Percentiles rank a stretch among this genome's conserved stretches.
Evolutionary conservation across 371 early-diverging fungal species (phyloP).

Genomic region (Cokeromyces recurvatus): DNA sequence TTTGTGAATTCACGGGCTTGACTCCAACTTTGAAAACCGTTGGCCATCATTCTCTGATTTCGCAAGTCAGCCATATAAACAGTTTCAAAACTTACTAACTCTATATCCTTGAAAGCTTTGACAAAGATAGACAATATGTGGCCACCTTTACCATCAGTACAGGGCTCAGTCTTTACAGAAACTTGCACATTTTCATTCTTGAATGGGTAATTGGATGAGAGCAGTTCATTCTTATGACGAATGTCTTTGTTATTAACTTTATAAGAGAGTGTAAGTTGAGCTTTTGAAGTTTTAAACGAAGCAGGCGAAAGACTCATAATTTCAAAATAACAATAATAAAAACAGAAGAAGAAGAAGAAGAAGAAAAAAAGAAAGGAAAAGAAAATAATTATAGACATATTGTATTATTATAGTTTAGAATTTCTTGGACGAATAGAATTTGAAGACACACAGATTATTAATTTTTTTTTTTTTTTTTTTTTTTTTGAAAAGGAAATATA

Average conservation of each 20-base stretch:
- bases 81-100: slow-evolving; percentile 27
- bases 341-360: no score
- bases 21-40: slow-evolving; percentile 60
- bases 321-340: no score
- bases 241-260: slow-evolving; percentile 7
- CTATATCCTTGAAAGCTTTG: slow-evolving; percentile 21
- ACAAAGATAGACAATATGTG: slow-evolving; percentile 12
- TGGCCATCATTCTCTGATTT: slow-evolving; percentile 44
- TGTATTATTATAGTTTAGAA: no score
- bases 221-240: slow-evolving; percentile 12
- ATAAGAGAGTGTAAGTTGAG: slow-evolving; percentile 21
- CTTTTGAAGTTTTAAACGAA: slow-evolving; percentile 13
- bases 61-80: slow-evolving; percentile 25
- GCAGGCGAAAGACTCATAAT: slow-evolving; percentile 18
- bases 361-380: no score
- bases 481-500: no score
- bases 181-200: slow-evolving; percentile 14
- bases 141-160: slow-evolving; percentile 18
- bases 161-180: slow-evolving; percentile 6
- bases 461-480: no score
- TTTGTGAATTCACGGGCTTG: slow-evolving; percentile 35
- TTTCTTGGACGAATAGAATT: no score
- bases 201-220: slow-evolving; percentile 16
- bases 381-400: no score
- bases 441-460: no score